phyloP scores from a whole-genome alignment of 345 rosid genomes.

The Heritiera littoralis region DNA sequence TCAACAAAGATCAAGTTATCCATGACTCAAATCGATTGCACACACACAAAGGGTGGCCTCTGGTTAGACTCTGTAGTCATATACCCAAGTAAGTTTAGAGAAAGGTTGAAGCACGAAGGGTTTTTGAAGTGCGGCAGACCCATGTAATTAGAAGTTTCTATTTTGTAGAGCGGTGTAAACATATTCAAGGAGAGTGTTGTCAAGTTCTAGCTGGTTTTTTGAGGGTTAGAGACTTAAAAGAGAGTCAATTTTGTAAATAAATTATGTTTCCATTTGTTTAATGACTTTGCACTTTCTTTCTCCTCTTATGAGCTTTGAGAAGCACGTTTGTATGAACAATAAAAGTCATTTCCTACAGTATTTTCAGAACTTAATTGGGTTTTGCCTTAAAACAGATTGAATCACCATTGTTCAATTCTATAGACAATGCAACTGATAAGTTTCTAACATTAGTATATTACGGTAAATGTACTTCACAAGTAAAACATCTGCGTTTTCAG shows the following conservation, averaged over 20 bases:
- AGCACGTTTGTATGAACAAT: too few species aligned
- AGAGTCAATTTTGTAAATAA: neutral
- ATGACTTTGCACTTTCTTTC: too few species aligned
- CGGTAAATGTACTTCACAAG: too few species aligned
- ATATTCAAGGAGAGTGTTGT: neutral
- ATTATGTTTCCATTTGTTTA: neutral
- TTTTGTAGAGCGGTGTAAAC: neutral
- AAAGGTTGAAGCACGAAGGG: slow-evolving; percentile 48
- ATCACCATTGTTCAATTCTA: too few species aligned
- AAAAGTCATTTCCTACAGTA: too few species aligned
- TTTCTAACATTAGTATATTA: neutral
- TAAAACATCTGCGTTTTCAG: too few species aligned
- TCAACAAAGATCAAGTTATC: slow-evolving; percentile 69
- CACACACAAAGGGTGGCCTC: slow-evolving; percentile 96
- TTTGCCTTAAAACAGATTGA: too few species aligned
- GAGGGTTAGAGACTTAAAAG: neutral
- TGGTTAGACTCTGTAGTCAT: slow-evolving; percentile 77
- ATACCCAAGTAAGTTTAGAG: slow-evolving; percentile 65
- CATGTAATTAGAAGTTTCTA: slow-evolving; percentile 13
- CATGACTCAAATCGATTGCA: slow-evolving; percentile 95
- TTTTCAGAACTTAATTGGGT: too few species aligned
- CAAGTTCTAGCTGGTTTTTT: slow-evolving; percentile 4
- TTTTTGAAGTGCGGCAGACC: slow-evolving; percentile 47
- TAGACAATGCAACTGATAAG: too few species aligned
- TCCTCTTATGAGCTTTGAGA: too few species aligned